A percentile compares a stretch with the other conserved stretches of the same genome.
These are phyloP conservation scores for Parietaria judaica DNA, from an alignment of 306 rosid genomes.

Conservation along the genomic window DNA sequence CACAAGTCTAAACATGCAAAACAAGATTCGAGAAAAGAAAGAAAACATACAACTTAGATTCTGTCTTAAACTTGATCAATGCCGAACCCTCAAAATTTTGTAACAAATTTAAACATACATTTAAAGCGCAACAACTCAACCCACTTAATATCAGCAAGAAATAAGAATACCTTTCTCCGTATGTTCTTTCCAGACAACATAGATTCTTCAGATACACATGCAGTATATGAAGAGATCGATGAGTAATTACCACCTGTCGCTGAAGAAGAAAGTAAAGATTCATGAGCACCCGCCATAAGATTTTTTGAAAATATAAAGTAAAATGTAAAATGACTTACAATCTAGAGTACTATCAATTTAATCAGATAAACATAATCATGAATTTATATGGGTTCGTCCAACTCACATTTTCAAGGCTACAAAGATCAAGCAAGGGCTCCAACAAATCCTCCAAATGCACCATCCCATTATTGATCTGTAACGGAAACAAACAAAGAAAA, in stretches of 20 bases:
- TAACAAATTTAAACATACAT: too few species aligned
- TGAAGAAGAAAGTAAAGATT: slow-evolving; percentile 13
- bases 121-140: background rate
- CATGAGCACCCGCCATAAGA: slow-evolving; percentile 17
- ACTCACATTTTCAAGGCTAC: slow-evolving; percentile 66
- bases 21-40: too few species aligned
- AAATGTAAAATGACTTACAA: background rate
- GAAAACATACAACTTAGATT: too few species aligned
- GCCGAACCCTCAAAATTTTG: too few species aligned
- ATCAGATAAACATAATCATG: too few species aligned
- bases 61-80: too few species aligned
- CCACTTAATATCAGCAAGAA: background rate
- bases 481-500: background rate
- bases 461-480: slow-evolving; percentile 69
- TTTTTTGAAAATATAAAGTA: slow-evolving; percentile 4
- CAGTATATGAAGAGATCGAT: slow-evolving; percentile 54
- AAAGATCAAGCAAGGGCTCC: slow-evolving; percentile 70
- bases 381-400: background rate
- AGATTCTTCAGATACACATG: slow-evolving; percentile 58
- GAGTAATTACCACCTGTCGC: slow-evolving; percentile 55
- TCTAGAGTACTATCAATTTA: too few species aligned
- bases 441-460: slow-evolving; percentile 46
- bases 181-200: slow-evolving; percentile 34
- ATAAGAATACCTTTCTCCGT: slow-evolving; percentile 51
- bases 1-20: background rate